Conservation (phyloP, 164 flowering plant genomes). For the Umbellularia californica region DNA sequence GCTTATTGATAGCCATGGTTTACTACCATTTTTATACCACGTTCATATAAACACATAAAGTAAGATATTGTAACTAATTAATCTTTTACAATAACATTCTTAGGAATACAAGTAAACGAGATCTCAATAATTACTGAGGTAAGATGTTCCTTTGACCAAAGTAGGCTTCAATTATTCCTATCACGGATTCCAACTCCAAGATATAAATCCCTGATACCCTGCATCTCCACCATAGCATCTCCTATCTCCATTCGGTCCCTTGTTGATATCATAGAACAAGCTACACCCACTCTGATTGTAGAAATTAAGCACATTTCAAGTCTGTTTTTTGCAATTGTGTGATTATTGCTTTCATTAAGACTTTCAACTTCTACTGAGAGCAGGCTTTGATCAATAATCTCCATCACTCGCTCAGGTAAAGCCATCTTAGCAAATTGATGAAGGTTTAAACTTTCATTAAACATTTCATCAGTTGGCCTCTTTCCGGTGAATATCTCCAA, state of each 20-base stretch:
- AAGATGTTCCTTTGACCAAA: too few species aligned
- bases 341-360: neutral
- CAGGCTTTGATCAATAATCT: neutral
- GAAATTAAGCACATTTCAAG: constrained; percentile 1
- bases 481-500: constrained; percentile 1
- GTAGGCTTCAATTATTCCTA: neutral
- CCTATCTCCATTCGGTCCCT: neutral
- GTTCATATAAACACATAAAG: too few species aligned
- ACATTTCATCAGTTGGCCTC: neutral
- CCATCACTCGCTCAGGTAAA: neutral
- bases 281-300: neutral
- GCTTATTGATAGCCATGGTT: too few species aligned
- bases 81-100: too few species aligned
- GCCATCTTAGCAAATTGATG: neutral
- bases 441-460: neutral
- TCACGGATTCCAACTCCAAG: neutral
- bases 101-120: too few species aligned
- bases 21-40: too few species aligned
- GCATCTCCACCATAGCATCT: neutral
- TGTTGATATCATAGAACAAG: neutral
- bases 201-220: neutral
- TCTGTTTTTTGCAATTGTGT: neutral
- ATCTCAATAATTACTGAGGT: too few species aligned
- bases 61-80: too few species aligned
- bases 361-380: neutral